phyloP scores from a whole-genome alignment of 345 rosid genomes.

The Fremontodendron californicum region DNA sequence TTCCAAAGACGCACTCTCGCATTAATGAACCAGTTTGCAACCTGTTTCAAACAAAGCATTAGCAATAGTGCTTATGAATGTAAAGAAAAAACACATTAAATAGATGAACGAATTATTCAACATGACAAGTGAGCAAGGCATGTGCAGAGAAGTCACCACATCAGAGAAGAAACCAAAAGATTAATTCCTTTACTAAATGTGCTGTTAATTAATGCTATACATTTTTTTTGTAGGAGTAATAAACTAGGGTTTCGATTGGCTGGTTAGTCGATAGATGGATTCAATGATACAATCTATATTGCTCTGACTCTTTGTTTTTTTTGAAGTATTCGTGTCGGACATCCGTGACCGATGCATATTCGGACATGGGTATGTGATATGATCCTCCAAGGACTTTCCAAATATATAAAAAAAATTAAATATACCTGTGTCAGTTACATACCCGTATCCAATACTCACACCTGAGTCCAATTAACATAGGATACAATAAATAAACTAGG shows the following conservation, averaged over 20 bases:
- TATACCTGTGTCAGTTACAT: no score
- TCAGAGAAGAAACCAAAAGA: background rate
- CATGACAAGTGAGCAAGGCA: background rate
- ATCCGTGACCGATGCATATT: no score
- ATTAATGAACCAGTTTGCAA: conserved; percentile 93
- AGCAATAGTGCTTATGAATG: background rate
- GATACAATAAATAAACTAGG: background rate
- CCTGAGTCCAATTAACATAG: no score
- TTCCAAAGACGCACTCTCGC: conserved; percentile 97
- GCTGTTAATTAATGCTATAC: background rate
- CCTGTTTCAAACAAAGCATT: conserved; percentile 36
- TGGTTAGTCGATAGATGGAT: background rate
- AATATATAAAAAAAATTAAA: no score
- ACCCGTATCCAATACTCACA: no score
- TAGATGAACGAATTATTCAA: background rate
- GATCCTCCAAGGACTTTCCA: no score
- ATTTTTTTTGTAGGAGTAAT: background rate
- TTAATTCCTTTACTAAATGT: background rate
- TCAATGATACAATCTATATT: background rate
- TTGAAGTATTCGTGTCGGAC: no score
- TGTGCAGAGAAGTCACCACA: background rate
- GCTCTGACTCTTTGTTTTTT: no score
- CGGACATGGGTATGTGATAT: no score
- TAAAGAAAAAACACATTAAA: background rate
- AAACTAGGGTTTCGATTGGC: background rate